These are phyloP conservation scores for Petunia hybrid DNA, from an alignment of 305 asterid genomes.

Conservation along the genomic window DNA sequence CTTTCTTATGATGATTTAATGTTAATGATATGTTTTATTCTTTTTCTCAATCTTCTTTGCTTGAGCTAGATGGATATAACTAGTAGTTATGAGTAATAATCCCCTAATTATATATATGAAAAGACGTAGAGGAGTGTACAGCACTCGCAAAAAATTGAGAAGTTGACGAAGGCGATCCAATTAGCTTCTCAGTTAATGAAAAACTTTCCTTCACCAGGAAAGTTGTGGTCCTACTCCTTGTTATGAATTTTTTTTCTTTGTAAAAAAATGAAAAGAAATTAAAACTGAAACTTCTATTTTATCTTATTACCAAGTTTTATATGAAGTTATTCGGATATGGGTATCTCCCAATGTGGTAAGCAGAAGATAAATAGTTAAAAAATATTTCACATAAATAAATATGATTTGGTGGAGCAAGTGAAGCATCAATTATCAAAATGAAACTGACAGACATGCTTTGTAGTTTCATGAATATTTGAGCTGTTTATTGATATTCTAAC, in stretches of 20 bases:
- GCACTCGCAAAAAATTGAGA: no score
- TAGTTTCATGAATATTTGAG: slow-evolving; percentile 52
- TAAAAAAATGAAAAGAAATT: slow-evolving; percentile 17
- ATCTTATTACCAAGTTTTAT: slow-evolving; percentile 58
- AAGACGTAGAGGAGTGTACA: no score
- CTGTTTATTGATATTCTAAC: slow-evolving; percentile 44
- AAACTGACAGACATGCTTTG: slow-evolving; percentile 78
- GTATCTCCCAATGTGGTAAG: slow-evolving; percentile 55
- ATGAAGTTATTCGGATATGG: slow-evolving; percentile 41
- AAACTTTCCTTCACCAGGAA: neutral
- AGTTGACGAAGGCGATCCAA: no score
- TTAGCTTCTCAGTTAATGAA: no score
- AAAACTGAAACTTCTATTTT: slow-evolving; percentile 74
- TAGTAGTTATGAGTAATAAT: no score
- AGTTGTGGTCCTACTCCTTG: neutral
- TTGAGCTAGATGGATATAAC: no score
- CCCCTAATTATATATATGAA: no score
- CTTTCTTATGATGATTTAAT: no score
- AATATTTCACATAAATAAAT: slow-evolving; percentile 33
- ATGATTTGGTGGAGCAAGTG: slow-evolving; percentile 55
- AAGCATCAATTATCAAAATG: slow-evolving; percentile 44
- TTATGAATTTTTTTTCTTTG: neutral
- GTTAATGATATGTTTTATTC: no score
- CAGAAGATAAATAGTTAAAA: slow-evolving; percentile 37
- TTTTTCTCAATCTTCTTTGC: no score